phyloP scores from a whole-genome alignment of 2,329 filamentous ascomycete genomes.

The Thielaviopsis ethacetica region DNA sequence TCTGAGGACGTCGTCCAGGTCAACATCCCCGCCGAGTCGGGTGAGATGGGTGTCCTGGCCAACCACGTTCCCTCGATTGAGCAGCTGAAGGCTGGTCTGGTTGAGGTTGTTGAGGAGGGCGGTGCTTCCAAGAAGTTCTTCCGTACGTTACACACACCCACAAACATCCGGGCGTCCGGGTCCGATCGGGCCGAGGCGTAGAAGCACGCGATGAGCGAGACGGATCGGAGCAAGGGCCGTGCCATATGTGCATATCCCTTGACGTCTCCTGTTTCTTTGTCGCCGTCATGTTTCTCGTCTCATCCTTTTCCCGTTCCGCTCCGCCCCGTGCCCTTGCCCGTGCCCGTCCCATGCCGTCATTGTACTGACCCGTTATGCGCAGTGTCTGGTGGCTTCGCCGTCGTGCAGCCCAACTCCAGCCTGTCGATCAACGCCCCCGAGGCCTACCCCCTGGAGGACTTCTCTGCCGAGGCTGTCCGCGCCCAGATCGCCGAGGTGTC shows the following conservation, averaged over 20 bases:
- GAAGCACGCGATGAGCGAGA: not conserved
- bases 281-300: not conserved
- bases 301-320: not conserved
- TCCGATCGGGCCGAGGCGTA: not conserved
- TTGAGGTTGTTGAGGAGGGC: conserved; percentile 90
- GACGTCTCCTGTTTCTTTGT: not conserved
- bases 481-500: conserved; percentile 87
- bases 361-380: conserved; percentile 1
- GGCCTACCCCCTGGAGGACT: conserved; percentile 87
- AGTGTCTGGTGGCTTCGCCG: conserved; percentile 95
- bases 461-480: conserved; percentile 79
- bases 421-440: conserved; percentile 98
- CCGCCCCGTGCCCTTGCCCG: not conserved
- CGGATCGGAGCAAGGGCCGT: not conserved
- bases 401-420: conserved; percentile 85
- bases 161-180: not conserved
- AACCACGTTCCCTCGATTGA: conserved; percentile 98
- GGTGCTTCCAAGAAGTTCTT: conserved; percentile 92
- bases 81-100: conserved; percentile 90
- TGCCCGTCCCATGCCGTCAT: not conserved
- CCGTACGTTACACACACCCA: conserved; percentile 44
- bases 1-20: conserved; percentile 71
- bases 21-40: conserved; percentile 95
- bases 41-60: conserved; percentile 98
- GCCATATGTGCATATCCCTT: not conserved